Conservation (phyloP, 768 basidiomycete genomes). For the Mrakia blollopis region DNA sequence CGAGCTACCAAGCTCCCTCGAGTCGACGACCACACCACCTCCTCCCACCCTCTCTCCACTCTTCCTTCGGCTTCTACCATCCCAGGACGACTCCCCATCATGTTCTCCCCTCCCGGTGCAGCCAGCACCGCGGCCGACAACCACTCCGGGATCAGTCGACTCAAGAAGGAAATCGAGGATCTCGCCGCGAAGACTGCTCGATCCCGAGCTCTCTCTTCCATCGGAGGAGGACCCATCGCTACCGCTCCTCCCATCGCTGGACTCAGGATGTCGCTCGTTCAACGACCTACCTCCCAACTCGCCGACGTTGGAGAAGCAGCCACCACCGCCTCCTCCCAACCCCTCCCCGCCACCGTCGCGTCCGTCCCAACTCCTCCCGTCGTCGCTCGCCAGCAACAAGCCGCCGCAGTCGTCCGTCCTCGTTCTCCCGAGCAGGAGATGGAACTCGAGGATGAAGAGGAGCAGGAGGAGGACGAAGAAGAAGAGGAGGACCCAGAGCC, state of each 20-base stretch:
- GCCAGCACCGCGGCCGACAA: neutral
- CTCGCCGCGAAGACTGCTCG: slow-evolving; percentile 17
- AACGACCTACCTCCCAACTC: neutral
- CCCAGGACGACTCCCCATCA: neutral
- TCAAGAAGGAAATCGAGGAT: slow-evolving; percentile 17
- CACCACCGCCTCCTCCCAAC: neutral
- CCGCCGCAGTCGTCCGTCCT: neutral
- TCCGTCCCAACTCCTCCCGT: neutral
- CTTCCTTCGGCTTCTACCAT: slow-evolving; percentile 3
- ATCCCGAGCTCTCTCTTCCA: slow-evolving; percentile 19
- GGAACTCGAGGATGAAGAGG: neutral
- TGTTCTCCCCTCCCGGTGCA: slow-evolving; percentile 15
- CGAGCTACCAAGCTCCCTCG: slow-evolving; percentile 3
- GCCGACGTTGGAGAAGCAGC: neutral
- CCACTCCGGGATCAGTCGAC: slow-evolving; percentile 10
- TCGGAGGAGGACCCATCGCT: slow-evolving; percentile 1
- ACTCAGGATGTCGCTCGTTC: slow-evolving; percentile 2
- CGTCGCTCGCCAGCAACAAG: neutral
- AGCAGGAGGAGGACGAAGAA: neutral
- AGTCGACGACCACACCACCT: neutral
- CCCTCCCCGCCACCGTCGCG: neutral
- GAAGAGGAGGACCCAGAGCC: slow-evolving; percentile 11
- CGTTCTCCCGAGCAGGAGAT: neutral
- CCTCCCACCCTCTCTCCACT: slow-evolving; percentile 16
- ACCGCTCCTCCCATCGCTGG: neutral